A percentile compares a stretch with the other conserved stretches of the same genome.
phyloP scores from a whole-genome alignment of 345 rosid species.

The Corchorus olitorius region DNA sequence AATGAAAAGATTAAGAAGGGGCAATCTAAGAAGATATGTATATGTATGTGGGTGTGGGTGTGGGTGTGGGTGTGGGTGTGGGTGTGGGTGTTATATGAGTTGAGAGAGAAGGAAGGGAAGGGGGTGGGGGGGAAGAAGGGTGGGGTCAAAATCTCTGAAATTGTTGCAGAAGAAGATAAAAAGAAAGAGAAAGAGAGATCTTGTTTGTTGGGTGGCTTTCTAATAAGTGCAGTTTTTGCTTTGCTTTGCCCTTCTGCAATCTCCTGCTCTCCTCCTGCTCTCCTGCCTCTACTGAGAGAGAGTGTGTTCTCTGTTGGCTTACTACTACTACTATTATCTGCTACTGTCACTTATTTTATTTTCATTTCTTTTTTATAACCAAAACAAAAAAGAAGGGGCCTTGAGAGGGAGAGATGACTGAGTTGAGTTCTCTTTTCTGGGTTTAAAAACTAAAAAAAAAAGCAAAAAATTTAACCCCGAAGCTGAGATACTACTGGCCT shows the following conservation, averaged over 20 bases:
- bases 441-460: background rate
- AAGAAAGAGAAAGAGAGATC: conserved; percentile 30
- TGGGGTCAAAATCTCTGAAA: conserved; percentile 38
- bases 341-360: conserved; percentile 45
- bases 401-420: conserved; percentile 35
- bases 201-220: conserved; percentile 30
- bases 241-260: conserved; percentile 22
- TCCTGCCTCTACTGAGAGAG: background rate
- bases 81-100: conserved; percentile 40
- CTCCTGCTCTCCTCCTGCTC: conserved; percentile 16
- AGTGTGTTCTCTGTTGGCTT: conserved; percentile 16
- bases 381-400: conserved; percentile 12
- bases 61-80: too few relatives aligned
- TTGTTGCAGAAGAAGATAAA: conserved; percentile 28
- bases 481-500: background rate
- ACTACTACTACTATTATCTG: conserved; percentile 18
- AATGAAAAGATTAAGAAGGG: background rate
- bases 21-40: conserved; percentile 28
- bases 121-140: background rate
- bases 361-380: too few relatives aligned
- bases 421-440: background rate
- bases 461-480: background rate
- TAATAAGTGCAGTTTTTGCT: conserved; percentile 13
- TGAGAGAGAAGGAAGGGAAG: background rate
- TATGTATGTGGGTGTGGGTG: conserved; percentile 39